A percentile compares a stretch with the other conserved stretches of the same genome.
phyloP scores from a whole-genome alignment of 1,284 basidiomycete species.

The Rhodotorula sp. region DNA sequence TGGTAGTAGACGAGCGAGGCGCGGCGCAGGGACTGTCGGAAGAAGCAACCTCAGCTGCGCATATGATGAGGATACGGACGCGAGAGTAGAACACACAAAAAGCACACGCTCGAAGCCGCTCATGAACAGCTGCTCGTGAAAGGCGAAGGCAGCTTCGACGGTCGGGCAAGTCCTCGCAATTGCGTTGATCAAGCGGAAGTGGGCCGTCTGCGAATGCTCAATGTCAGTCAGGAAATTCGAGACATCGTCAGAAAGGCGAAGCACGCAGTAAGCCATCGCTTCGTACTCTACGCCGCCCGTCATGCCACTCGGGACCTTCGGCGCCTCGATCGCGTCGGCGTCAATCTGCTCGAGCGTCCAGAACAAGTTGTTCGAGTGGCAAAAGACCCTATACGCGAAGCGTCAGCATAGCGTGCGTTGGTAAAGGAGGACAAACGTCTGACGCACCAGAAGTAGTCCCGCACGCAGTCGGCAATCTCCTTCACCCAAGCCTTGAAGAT shows the following conservation, averaged over 20 bases:
- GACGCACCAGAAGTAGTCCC: constrained; percentile 83
- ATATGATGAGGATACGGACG: neutral
- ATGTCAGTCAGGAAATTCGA: neutral
- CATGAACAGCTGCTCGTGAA: constrained; percentile 79
- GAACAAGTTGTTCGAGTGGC: constrained; percentile 86
- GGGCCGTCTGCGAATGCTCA: constrained; percentile 61
- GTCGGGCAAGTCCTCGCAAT: constrained; percentile 66
- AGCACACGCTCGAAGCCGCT: constrained; percentile 82
- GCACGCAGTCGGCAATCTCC: constrained; percentile 81
- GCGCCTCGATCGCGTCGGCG: constrained; percentile 77
- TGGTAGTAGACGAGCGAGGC: constrained; percentile 90
- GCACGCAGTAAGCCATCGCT: constrained; percentile 89
- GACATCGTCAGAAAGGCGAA: constrained; percentile 44
- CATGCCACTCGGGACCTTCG: constrained; percentile 93
- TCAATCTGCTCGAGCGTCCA: constrained; percentile 81
- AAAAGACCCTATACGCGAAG: constrained; percentile 68
- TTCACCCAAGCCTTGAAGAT: constrained; percentile 88
- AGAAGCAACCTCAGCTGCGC: neutral
- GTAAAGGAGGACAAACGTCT: neutral
- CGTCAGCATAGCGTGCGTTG: neutral
- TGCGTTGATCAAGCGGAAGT: constrained; percentile 77
- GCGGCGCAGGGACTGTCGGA: constrained; percentile 75
- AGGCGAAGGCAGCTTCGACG: constrained; percentile 64
- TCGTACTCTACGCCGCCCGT: constrained; percentile 98
- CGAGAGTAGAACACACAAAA: constrained; percentile 45